phyloP scores from a whole-genome alignment of 148 eudicot species.

The Cornus controversa region DNA sequence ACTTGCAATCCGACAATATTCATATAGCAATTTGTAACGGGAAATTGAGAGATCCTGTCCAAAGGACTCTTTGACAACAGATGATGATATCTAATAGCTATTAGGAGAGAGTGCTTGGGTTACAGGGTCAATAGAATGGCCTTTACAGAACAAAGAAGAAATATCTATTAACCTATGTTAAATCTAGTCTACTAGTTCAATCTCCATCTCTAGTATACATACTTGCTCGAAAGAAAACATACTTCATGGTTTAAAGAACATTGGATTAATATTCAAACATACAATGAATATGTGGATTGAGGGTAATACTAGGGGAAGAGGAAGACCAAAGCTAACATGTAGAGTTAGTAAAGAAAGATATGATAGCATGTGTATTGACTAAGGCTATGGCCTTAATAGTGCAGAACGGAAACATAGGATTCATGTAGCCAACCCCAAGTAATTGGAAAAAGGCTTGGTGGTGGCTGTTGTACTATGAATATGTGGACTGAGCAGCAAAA shows the following conservation, averaged over 20 bases:
- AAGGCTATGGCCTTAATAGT: too few species aligned
- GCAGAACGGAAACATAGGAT: too few species aligned
- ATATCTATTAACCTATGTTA: too few species aligned
- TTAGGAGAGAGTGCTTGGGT: background rate
- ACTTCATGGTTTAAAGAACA: background rate
- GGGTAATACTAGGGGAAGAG: too few species aligned
- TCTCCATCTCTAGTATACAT: background rate
- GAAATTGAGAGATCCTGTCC: background rate
- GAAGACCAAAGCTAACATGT: too few species aligned
- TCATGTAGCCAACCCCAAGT: too few species aligned
- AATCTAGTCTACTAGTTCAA: background rate
- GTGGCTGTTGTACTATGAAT: too few species aligned
- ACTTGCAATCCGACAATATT: too few species aligned
- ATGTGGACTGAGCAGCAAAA: background rate
- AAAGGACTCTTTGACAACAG: background rate
- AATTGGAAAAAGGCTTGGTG: too few species aligned
- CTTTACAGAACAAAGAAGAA: background rate
- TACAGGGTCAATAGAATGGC: background rate
- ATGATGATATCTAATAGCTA: background rate
- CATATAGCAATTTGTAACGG: too few species aligned
- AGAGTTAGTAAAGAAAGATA: too few species aligned
- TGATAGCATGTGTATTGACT: too few species aligned
- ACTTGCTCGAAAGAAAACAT: constrained; percentile 1
- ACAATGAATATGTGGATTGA: background rate
- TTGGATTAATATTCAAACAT: background rate